Evolutionary conservation across 2,329 filamentous ascomycete genomes (phyloP).

Genomic region (Akanthomyces muscarius): DNA sequence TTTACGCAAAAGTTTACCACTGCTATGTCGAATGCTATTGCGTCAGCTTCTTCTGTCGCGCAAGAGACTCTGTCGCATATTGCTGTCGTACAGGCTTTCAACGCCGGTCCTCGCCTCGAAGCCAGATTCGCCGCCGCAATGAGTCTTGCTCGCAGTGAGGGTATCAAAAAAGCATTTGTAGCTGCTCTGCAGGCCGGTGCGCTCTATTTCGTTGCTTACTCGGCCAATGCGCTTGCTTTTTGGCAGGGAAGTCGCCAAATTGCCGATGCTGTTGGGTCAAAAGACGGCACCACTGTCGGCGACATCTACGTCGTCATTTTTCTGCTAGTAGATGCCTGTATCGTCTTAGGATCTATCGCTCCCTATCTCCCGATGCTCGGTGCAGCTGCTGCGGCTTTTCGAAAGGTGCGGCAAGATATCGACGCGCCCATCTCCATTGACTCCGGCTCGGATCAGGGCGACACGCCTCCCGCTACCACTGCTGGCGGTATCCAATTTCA

Average conservation of each 20-base stretch:
- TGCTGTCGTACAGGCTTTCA: conserved; percentile 59
- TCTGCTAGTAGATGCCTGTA: conserved; percentile 58
- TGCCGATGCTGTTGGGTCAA: conserved; percentile 35
- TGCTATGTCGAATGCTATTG: conserved; percentile 49
- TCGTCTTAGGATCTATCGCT: conserved; percentile 59
- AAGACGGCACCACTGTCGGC: conserved; percentile 36
- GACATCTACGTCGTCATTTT: conserved; percentile 62
- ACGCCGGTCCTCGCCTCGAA: conserved; percentile 56
- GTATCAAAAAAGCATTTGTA: conserved; percentile 54
- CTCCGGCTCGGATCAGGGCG: conserved; percentile 31
- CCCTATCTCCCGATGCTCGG: conserved; percentile 60
- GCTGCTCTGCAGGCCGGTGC: conserved; percentile 56
- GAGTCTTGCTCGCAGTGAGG: conserved; percentile 45
- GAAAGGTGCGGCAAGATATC: conserved; percentile 56
- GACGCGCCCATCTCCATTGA: conserved; percentile 47
- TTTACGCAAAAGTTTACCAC: conserved; percentile 50
- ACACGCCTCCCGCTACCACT: conserved; percentile 44
- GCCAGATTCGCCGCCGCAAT: conserved; percentile 54
- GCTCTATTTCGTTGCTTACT: conserved; percentile 65
- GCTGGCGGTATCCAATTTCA: conserved; percentile 33
- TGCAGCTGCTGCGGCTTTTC: conserved; percentile 53
- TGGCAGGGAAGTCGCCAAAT: conserved; percentile 60
- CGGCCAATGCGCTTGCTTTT: conserved; percentile 63
- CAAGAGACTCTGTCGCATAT: conserved; percentile 59
- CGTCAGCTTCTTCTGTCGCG: conserved; percentile 57